A percentile compares a stretch with the other conserved stretches of the same genome.
These are phyloP conservation scores for Eucalyptus sp. DNA, from an alignment of 345 rosid genomes.

Conservation along the genomic window DNA sequence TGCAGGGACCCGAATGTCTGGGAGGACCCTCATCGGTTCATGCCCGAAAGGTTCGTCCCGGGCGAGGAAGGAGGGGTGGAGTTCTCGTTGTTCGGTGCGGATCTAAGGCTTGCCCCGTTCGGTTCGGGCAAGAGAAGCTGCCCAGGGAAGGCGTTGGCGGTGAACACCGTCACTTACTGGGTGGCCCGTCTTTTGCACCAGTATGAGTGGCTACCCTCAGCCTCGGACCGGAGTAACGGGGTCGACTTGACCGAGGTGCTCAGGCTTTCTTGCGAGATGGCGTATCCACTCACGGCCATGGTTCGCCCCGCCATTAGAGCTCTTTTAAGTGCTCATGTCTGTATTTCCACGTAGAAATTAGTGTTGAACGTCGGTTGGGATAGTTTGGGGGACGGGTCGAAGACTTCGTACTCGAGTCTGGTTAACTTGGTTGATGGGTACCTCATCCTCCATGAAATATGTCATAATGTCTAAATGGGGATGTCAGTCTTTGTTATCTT, in stretches of 20 bases:
- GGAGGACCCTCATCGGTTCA: constrained; percentile 55
- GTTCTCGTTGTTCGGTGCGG: constrained; percentile 68
- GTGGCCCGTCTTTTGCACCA: constrained; percentile 56
- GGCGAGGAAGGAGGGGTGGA: constrained; percentile 20
- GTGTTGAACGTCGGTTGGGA: too few relatives aligned
- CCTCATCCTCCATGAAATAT: background rate
- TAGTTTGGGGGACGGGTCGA: background rate
- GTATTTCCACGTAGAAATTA: background rate
- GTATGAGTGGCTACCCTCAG: constrained; percentile 31
- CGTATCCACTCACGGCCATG: constrained; percentile 38
- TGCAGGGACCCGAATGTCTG: constrained; percentile 63
- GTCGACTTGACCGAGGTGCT: constrained; percentile 66
- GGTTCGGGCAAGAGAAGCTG: constrained; percentile 82
- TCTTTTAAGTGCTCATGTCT: background rate
- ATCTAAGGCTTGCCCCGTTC: constrained; percentile 74
- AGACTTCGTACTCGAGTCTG: background rate
- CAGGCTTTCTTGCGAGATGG: constrained; percentile 76
- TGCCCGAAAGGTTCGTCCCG: constrained; percentile 47
- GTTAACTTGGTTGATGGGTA: background rate
- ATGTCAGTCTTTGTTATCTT: background rate
- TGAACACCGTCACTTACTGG: constrained; percentile 60
- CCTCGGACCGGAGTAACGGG: constrained; percentile 2
- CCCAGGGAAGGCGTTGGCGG: constrained; percentile 61
- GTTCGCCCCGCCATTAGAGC: background rate
- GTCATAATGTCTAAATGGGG: background rate